These are phyloP conservation scores for barley (Hordeum vulgare) DNA, from an alignment of 176 grass and related monocot genomes.

Conservation along the genomic window MorexV3_pseudomolecules_assembly NC_058522.1:462337757-462338256, in stretches of 20 bases:
- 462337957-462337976: slow-evolving; percentile 57
- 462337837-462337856: slow-evolving; percentile 42
- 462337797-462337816: slow-evolving; percentile 42
- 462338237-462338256: slow-evolving; percentile 21
- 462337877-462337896: slow-evolving; percentile 16
- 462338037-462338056: slow-evolving; percentile 36
- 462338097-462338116: background rate
- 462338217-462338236: slow-evolving; percentile 38
- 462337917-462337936: background rate
- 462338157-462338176: slow-evolving; percentile 6
- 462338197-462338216: slow-evolving; percentile 15
- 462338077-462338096: background rate
- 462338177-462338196: slow-evolving; percentile 13
- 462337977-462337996: slow-evolving; percentile 54
- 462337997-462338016: slow-evolving; percentile 66
- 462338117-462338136: slow-evolving; percentile 15
- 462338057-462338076: slow-evolving; percentile 17
- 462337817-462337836: slow-evolving; percentile 74
- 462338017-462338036: slow-evolving; percentile 15
- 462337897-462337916: background rate
- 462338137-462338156: slow-evolving; percentile 18
- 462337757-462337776: slow-evolving; percentile 32
- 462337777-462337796: slow-evolving; percentile 61
- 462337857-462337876: slow-evolving; percentile 87
- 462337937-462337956: slow-evolving; percentile 23